Percentiles rank a stretch among this genome's conserved stretches.
phyloP scores from a whole-genome alignment of 1,284 basidiomycete genomes.

The Ganoderma meredithae region DNA sequence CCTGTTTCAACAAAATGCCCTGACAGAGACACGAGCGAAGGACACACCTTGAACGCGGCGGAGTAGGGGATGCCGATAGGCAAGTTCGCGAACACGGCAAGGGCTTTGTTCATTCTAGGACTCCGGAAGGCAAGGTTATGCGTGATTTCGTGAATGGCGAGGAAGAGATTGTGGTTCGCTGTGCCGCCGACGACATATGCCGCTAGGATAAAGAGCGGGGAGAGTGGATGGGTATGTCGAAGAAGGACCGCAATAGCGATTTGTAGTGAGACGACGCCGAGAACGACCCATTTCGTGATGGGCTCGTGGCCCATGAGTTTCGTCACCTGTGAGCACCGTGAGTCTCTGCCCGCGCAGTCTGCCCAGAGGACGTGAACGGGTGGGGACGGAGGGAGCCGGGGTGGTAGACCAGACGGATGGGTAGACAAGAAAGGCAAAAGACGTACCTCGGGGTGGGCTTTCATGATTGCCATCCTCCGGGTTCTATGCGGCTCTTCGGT shows the following conservation, averaged over 20 bases:
- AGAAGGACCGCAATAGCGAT: slow-evolving; percentile 71
- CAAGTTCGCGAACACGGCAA: slow-evolving; percentile 92
- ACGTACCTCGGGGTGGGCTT: slow-evolving; percentile 90
- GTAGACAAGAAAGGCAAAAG: background rate
- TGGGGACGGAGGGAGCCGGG: background rate
- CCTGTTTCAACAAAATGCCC: slow-evolving; percentile 17
- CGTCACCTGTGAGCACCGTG: slow-evolving; percentile 65
- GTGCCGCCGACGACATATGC: slow-evolving; percentile 94
- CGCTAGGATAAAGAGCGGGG: slow-evolving; percentile 74
- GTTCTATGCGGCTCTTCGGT: slow-evolving; percentile 97
- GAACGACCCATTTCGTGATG: slow-evolving; percentile 88
- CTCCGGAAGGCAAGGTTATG: slow-evolving; percentile 95
- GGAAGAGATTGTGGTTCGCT: slow-evolving; percentile 96
- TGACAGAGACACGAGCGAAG: background rate
- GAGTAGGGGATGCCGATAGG: slow-evolving; percentile 96
- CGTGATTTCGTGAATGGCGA: slow-evolving; percentile 98
- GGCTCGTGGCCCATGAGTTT: slow-evolving; percentile 96
- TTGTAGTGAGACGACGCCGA: slow-evolving; percentile 83
- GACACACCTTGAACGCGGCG: slow-evolving; percentile 89
- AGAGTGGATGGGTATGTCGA: slow-evolving; percentile 72
- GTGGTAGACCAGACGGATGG: background rate
- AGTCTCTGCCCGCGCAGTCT: background rate
- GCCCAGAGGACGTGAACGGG: slow-evolving; percentile 1
- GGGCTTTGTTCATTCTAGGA: slow-evolving; percentile 83
- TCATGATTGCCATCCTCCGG: slow-evolving; percentile 89